These are phyloP conservation scores for Lactarius tabidus DNA, from an alignment of 768 basidiomycete species.

Conservation along the genomic window DNA sequence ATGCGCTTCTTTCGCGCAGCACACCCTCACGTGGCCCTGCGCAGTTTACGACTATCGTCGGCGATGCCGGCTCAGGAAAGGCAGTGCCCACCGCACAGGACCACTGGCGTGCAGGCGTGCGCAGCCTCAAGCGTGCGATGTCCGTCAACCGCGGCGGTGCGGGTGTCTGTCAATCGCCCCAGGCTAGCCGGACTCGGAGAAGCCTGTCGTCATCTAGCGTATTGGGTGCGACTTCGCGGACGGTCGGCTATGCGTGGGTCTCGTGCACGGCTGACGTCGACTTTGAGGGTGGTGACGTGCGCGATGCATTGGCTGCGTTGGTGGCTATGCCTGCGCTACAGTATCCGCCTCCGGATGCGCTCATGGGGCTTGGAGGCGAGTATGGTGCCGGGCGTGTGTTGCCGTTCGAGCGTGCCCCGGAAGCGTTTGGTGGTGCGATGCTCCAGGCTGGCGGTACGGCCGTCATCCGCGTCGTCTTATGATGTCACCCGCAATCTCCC, in stretches of 20 bases:
- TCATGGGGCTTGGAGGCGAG: constrained; percentile 33
- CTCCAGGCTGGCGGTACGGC: constrained; percentile 35
- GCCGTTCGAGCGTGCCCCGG: constrained; percentile 52
- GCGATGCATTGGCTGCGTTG: constrained; percentile 45
- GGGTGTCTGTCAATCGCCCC: background rate
- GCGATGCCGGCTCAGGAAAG: constrained; percentile 57
- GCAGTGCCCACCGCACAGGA: constrained; percentile 67
- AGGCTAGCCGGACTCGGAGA: background rate
- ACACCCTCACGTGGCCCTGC: constrained; percentile 30
- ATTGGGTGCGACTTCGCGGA: constrained; percentile 29
- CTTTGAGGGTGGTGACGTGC: constrained; percentile 74
- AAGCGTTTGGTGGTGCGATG: constrained; percentile 39
- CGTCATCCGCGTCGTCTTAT: constrained; percentile 32
- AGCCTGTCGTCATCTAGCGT: background rate
- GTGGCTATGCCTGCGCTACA: constrained; percentile 37
- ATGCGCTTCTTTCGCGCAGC: constrained; percentile 47
- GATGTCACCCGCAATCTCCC: background rate
- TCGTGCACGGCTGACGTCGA: constrained; percentile 76
- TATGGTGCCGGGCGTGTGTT: constrained; percentile 36
- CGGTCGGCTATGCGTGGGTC: constrained; percentile 80
- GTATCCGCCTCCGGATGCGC: constrained; percentile 31
- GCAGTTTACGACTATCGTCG: constrained; percentile 80
- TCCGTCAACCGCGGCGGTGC: constrained; percentile 14
- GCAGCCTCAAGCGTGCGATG: constrained; percentile 45
- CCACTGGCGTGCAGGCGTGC: constrained; percentile 67